Conservation (phyloP, 805 yeast genomes). For the Nakazawaea wickerhamii region DNA sequence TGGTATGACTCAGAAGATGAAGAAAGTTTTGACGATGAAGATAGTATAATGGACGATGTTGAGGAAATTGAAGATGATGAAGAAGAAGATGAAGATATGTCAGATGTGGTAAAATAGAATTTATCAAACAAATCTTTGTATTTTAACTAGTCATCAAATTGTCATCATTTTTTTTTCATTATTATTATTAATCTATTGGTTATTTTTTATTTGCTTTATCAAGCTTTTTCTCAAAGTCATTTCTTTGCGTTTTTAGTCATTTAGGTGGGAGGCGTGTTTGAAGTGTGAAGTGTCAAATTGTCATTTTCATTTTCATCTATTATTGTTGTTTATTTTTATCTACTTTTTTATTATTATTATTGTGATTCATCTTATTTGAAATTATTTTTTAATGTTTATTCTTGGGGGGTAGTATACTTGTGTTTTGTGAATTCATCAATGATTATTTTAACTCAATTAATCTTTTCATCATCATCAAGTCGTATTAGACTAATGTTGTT, state of each 20-base stretch:
- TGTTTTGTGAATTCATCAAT: too few relatives aligned
- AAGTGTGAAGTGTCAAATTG: not conserved
- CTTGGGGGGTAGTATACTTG: too few relatives aligned
- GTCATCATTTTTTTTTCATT: not conserved
- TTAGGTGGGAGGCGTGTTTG: not conserved
- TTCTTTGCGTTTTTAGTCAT: conserved; percentile 2
- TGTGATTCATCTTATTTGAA: too few relatives aligned
- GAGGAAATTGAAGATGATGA: conserved; percentile 24
- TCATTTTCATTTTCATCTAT: too few relatives aligned
- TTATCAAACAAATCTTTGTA: not conserved
- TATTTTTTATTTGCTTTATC: not conserved
- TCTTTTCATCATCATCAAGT: too few relatives aligned
- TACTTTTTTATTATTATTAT: too few relatives aligned
- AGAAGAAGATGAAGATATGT: conserved; percentile 18
- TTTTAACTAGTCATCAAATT: not conserved
- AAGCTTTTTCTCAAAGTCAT: conserved; percentile 1
- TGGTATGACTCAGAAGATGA: conserved; percentile 29
- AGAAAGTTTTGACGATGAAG: conserved; percentile 15
- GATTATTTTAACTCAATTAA: too few relatives aligned
- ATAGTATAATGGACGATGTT: conserved; percentile 20
- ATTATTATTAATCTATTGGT: not conserved
- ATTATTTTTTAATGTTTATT: too few relatives aligned
- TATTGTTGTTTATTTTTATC: too few relatives aligned
- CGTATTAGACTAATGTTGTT: too few relatives aligned
- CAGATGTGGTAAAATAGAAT: conserved; percentile 6